These are phyloP conservation scores for Aspergillus piperis DNA, from an alignment of 2,329 filamentous ascomycete genomes.

Conservation along the genomic window DNA sequence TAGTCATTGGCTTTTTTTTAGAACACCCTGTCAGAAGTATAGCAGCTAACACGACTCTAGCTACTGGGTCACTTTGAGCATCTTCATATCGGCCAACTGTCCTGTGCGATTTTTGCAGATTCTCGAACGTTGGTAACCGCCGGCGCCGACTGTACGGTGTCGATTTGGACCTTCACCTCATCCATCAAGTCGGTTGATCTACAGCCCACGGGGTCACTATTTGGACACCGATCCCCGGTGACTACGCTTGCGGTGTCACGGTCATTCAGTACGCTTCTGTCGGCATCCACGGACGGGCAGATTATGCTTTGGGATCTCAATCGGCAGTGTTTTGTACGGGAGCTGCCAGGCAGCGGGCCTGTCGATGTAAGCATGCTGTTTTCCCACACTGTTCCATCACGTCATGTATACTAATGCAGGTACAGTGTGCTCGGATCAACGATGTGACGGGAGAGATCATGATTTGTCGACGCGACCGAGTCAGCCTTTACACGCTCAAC, in stretches of 20 bases:
- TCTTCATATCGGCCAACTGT: constrained; percentile 86
- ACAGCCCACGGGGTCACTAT: constrained; percentile 74
- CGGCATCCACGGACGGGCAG: constrained; percentile 77
- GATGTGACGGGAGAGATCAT: constrained; percentile 89
- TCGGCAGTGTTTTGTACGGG: constrained; percentile 79
- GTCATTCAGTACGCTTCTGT: constrained; percentile 84
- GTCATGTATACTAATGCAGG: constrained; percentile 20
- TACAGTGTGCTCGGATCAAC: constrained; percentile 81
- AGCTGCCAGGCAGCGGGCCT: constrained; percentile 60
- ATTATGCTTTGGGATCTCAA: constrained; percentile 95
- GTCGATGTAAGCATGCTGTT: constrained; percentile 43
- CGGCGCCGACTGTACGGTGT: constrained; percentile 88
- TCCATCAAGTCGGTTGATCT: constrained; percentile 74
- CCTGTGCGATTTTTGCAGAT: constrained; percentile 80
- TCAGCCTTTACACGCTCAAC: constrained; percentile 84
- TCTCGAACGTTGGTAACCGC: constrained; percentile 89
- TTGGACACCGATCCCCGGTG: constrained; percentile 85
- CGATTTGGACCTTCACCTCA: constrained; percentile 73
- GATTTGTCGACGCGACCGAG: constrained; percentile 73
- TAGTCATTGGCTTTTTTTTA: neutral
- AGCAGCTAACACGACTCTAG: constrained; percentile 27
- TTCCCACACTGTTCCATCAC: no score
- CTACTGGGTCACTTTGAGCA: constrained; percentile 89
- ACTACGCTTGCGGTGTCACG: constrained; percentile 81
- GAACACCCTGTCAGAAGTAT: neutral